Conservation (phyloP, 129 eudicot species). For the Logfia minima region DNA sequence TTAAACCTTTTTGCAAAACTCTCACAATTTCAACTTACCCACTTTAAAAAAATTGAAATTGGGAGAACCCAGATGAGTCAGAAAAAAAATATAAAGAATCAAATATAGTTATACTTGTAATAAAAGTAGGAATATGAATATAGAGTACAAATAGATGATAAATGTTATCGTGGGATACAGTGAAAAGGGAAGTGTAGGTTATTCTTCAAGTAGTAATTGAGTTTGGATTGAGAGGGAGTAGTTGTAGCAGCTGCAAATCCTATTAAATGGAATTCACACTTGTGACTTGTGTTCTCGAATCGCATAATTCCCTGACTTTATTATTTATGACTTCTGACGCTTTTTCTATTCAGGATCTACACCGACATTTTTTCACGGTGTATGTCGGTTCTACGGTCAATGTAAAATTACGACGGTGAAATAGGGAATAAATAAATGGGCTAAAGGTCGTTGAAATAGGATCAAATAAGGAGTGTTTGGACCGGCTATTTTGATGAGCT, state of each 20-base stretch:
- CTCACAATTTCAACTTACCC: constrained; percentile 10
- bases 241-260: constrained; percentile 9
- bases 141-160: background rate
- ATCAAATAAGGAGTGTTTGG: too few species aligned
- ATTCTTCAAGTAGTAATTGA: background rate
- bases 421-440: background rate
- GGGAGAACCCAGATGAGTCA: constrained; percentile 11
- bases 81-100: background rate
- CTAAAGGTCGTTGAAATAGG: too few species aligned
- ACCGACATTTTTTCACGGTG: constrained; percentile 34
- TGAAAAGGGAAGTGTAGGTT: background rate
- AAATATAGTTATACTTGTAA: background rate
- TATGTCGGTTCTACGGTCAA: constrained; percentile 19
- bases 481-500: too few species aligned
- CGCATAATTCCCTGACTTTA: background rate
- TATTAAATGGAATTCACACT: background rate
- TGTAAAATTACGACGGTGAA: background rate
- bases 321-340: constrained; percentile 19
- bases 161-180: background rate
- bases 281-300: constrained; percentile 16
- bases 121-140: background rate
- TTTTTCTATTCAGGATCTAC: constrained; percentile 5
- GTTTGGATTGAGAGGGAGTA: constrained; percentile 11
- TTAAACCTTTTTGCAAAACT: background rate
- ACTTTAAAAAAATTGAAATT: background rate